Base-by-base conservation (phyloP, 176 grass and related monocot species). In the Triticum urartu region DNA sequence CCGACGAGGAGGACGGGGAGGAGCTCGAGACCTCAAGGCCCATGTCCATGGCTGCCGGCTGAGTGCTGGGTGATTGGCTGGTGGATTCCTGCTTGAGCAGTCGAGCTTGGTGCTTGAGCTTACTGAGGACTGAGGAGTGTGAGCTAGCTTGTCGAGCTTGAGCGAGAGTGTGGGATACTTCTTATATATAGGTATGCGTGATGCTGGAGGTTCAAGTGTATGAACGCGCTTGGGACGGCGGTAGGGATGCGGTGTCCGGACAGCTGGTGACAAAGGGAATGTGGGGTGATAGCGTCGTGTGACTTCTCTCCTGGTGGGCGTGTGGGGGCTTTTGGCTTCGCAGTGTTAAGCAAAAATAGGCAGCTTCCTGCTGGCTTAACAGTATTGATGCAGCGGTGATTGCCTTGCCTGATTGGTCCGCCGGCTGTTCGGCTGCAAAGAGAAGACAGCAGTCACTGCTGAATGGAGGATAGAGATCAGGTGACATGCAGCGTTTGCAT, bases 101-200 rank as follows among this genome's bases (percentile, higher is more conserved):
- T 47, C 7, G 71, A 74, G 40, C 72, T 47, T 33, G 9, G 43
- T 6, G 21, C 17, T 56, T 56, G 54, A 75, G 42, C 72, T 60
- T 20, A 74, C 0, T 15, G 47, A 50, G 45, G 40, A 42, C 3
- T 45, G 42, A 12, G 42, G 42, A 43, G 13, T 22, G 71, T 33
- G 79, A 72, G 64, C 11, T 83, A 30, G n/a, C 14, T 18, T 6
- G 15, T 14, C 7, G 52, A 47, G 39, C 7, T 64, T 48, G 11
- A 75, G 70, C 7, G 28, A 56, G 13, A 39, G 8, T 26, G 54
- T 3, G 58, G 5, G 48, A 20, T 15, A 38, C 28, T 30, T 30
- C 28, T 42, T 71, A 86, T 90, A 22, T 90, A 90, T 90, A 90
- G 79, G 71, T 90, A 64, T 82, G 88, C 21, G 25, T 54, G 34